phyloP scores from a whole-genome alignment of 495 filamentous ascomycete species.

The Lindgomyces ingoldianus region DNA sequence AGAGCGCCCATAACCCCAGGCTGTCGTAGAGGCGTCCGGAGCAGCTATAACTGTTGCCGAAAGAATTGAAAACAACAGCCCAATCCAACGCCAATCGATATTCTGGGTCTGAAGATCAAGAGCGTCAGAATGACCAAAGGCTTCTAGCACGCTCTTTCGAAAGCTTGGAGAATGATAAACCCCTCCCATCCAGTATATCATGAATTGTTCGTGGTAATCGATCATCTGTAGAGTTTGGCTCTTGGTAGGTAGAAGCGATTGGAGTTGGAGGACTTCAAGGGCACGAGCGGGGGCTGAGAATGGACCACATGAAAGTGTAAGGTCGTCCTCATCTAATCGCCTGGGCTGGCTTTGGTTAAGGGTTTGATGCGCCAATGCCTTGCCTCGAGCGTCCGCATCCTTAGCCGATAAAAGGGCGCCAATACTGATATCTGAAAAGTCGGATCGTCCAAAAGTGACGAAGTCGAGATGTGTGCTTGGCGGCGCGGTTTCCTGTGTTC shows the following conservation, averaged over 20 bases:
- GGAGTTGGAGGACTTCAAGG: conserved; percentile 32
- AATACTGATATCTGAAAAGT: conserved; percentile 26
- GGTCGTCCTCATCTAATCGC: background rate
- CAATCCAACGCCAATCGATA: conserved; percentile 47
- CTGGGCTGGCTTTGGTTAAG: background rate
- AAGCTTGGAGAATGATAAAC: conserved; percentile 46
- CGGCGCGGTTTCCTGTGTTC: background rate
- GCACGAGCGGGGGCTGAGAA: conserved; percentile 20
- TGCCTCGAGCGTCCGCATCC: background rate
- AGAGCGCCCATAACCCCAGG: conserved; percentile 46
- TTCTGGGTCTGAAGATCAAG: conserved; percentile 30
- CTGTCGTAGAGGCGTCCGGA: conserved; percentile 34
- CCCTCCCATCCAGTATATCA: conserved; percentile 46
- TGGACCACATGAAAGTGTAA: background rate
- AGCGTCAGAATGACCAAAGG: conserved; percentile 40
- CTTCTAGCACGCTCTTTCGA: conserved; percentile 38
- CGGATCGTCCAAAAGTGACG: conserved; percentile 27
- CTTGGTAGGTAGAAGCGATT: conserved; percentile 44
- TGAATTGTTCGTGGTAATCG: conserved; percentile 46
- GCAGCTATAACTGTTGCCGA: conserved; percentile 47
- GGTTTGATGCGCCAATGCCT: background rate
- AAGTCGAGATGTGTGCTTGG: conserved; percentile 27
- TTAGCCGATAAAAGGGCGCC: conserved; percentile 10
- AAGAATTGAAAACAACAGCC: conserved; percentile 49
- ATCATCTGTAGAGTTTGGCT: conserved; percentile 43